Conservation (phyloP, 768 basidiomycete species). For the Kondoa malvinella region DNA sequence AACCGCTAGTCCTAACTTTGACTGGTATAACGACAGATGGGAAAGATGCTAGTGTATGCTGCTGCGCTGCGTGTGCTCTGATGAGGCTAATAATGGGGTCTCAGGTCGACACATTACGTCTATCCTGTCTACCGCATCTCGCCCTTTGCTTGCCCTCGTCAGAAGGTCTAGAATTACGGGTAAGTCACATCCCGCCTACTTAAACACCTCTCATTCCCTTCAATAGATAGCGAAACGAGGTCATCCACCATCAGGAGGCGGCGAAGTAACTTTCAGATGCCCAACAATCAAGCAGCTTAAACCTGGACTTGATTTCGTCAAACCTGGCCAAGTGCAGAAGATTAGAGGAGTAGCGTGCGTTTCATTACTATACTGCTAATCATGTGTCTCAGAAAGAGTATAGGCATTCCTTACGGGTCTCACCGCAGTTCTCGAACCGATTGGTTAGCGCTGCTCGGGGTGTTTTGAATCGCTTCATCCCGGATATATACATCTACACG, state of each 20-base stretch:
- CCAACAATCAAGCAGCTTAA: constrained; percentile 80
- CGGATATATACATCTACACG: constrained; percentile 94
- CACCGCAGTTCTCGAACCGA: constrained; percentile 89
- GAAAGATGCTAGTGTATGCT: constrained; percentile 66
- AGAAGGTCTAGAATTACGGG: constrained; percentile 72
- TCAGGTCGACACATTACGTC: constrained; percentile 19
- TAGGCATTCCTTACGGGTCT: constrained; percentile 76
- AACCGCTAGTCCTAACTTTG: constrained; percentile 58
- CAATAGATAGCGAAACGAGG: constrained; percentile 87
- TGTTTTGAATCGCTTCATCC: constrained; percentile 85
- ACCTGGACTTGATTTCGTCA: constrained; percentile 68
- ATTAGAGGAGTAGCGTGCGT: constrained; percentile 81
- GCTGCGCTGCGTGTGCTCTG: constrained; percentile 14
- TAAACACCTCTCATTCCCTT: not conserved
- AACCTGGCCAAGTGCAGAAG: constrained; percentile 76
- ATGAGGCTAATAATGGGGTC: not conserved
- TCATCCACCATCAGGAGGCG: constrained; percentile 73
- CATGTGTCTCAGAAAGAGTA: constrained; percentile 34
- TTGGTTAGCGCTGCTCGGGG: constrained; percentile 92
- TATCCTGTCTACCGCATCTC: constrained; percentile 23
- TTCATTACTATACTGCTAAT: constrained; percentile 30
- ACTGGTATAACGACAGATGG: constrained; percentile 86
- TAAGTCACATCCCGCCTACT: constrained; percentile 30
- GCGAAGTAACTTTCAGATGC: constrained; percentile 83
- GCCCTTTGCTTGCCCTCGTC: constrained; percentile 59